phyloP scores from a whole-genome alignment of 768 basidiomycete species.

The Tylopilus subfusipes region DNA sequence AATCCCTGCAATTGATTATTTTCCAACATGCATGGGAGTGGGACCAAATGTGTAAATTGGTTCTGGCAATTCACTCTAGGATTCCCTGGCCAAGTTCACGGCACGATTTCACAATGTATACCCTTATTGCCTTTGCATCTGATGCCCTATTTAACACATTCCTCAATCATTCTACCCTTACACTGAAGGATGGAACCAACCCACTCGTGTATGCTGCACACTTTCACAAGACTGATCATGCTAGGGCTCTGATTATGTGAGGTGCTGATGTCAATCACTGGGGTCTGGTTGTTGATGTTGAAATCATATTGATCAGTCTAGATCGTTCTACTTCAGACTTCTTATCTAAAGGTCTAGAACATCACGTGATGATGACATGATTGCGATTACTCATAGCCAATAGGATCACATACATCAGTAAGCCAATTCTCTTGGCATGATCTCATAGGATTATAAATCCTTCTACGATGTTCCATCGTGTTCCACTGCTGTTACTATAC shows the following conservation, averaged over 20 bases:
- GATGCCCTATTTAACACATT: not conserved
- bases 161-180: not conserved
- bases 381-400: too few species aligned
- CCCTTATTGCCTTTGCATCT: slow-evolving; percentile 4
- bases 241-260: not conserved
- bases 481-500: too few species aligned
- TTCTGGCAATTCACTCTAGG: not conserved
- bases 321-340: too few species aligned
- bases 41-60: slow-evolving; percentile 1
- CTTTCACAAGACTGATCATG: slow-evolving; percentile 1
- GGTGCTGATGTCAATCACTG: not conserved
- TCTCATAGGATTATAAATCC: too few species aligned
- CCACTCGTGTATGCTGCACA: slow-evolving; percentile 11
- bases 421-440: too few species aligned
- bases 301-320: too few species aligned
- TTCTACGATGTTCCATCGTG: too few species aligned
- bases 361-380: too few species aligned
- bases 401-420: too few species aligned
- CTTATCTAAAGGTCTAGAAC: too few species aligned
- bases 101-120: slow-evolving; percentile 5
- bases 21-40: not conserved
- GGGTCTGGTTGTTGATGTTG: not conserved
- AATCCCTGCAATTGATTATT: not conserved
- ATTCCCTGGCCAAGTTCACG: slow-evolving; percentile 1
- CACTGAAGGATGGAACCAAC: not conserved